These are phyloP conservation scores for Pyrenochaeta sp. DNA, from an alignment of 2,329 filamentous ascomycete species.

Conservation along the genomic window DNA sequence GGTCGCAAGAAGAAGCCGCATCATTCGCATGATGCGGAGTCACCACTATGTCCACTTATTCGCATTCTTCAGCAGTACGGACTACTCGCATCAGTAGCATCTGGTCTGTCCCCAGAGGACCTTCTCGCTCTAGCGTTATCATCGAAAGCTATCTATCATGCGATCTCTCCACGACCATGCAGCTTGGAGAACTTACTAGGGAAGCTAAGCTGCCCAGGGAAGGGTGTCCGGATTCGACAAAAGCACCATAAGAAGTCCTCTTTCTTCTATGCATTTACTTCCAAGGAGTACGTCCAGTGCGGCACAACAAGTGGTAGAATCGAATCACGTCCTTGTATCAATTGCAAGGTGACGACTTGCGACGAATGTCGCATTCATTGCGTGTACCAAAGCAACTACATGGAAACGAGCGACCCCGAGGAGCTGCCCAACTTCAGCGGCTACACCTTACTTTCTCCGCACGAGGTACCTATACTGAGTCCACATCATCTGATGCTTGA, in stretches of 20 bases:
- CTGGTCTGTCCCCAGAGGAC: constrained; percentile 36
- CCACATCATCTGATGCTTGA: constrained; percentile 30
- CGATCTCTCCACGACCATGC: constrained; percentile 31
- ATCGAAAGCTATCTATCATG: constrained; percentile 34
- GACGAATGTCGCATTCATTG: constrained; percentile 48
- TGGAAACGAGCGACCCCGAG: constrained; percentile 31
- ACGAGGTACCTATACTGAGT: constrained; percentile 41
- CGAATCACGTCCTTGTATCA: constrained; percentile 34
- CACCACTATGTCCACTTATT: constrained; percentile 25
- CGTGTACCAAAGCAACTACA: constrained; percentile 43
- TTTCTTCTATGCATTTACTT: constrained; percentile 32
- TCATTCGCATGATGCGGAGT: background rate
- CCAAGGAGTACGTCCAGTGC: constrained; percentile 35
- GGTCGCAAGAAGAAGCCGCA: constrained; percentile 18
- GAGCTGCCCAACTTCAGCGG: constrained; percentile 44
- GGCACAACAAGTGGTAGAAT: constrained; percentile 17
- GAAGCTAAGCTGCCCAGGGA: constrained; percentile 38
- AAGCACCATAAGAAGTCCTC: constrained; percentile 32
- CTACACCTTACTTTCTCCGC: constrained; percentile 34
- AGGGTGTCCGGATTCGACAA: constrained; percentile 33
- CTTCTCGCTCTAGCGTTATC: constrained; percentile 39
- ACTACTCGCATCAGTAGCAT: constrained; percentile 34
- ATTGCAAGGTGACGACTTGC: constrained; percentile 42
- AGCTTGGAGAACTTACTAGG: constrained; percentile 38
- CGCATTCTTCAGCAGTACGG: constrained; percentile 38